Evolutionary conservation across 2,329 filamentous ascomycete species (phyloP).

Genomic region (Fusarium sp.): DNA sequence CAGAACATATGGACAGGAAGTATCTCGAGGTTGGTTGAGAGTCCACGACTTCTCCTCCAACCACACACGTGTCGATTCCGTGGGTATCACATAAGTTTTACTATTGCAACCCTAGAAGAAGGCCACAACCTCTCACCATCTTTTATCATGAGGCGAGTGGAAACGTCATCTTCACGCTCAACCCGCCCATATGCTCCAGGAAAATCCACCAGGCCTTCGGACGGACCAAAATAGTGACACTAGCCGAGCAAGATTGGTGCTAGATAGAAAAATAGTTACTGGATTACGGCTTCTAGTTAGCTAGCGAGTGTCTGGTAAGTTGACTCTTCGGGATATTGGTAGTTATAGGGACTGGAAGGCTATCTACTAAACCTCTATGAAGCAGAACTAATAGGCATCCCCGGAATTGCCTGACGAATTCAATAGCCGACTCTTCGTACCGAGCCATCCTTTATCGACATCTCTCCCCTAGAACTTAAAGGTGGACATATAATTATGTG

Average conservation of each 20-base stretch:
- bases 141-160: background rate
- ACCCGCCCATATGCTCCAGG: background rate
- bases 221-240: background rate
- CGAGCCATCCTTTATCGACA: background rate
- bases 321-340: background rate
- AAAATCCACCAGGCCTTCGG: background rate
- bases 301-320: background rate
- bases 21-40: background rate
- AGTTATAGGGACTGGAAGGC: background rate
- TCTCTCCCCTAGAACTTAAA: background rate
- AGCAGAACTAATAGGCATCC: background rate
- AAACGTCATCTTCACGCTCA: background rate
- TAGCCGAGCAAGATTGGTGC: background rate
- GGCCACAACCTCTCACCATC: background rate
- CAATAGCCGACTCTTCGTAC: background rate
- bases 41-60: background rate
- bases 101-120: background rate
- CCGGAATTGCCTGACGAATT: background rate
- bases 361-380: background rate
- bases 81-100: background rate
- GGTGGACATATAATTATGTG: background rate
- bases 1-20: background rate
- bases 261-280: background rate
- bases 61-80: background rate
- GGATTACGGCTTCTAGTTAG: background rate